Evolutionary conservation across 2,329 filamentous ascomycete genomes (phyloP).

Genomic region (Thermomyces lanuginosus): DNA sequence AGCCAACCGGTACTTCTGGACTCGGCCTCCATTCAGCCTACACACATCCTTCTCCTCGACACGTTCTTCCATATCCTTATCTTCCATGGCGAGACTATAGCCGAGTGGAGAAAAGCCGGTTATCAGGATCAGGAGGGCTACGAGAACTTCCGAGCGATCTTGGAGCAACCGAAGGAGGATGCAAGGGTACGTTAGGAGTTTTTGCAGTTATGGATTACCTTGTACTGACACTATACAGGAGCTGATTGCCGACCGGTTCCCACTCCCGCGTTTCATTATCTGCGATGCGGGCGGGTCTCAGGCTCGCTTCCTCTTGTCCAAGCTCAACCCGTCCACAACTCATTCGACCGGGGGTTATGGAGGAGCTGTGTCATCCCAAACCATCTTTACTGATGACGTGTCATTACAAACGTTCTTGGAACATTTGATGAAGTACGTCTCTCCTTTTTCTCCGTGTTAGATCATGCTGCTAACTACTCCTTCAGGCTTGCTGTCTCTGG

Average conservation of each 20-base stretch:
- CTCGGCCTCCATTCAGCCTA: slow-evolving; percentile 87
- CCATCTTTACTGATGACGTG: slow-evolving; percentile 97
- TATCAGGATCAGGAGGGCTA: slow-evolving; percentile 98
- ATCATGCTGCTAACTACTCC: slow-evolving; percentile 13
- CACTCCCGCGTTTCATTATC: slow-evolving; percentile 94
- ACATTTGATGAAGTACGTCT: slow-evolving; percentile 87
- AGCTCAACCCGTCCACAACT: slow-evolving; percentile 93
- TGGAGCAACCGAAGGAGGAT: slow-evolving; percentile 92
- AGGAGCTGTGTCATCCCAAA: slow-evolving; percentile 79
- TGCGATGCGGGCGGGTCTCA: slow-evolving; percentile 97
- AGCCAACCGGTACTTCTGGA: slow-evolving; percentile 87
- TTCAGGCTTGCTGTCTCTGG: slow-evolving; percentile 35
- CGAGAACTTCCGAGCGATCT: slow-evolving; percentile 76
- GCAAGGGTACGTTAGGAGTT: slow-evolving; percentile 50
- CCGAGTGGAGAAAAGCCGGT: slow-evolving; percentile 93
- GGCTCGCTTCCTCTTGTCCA: slow-evolving; percentile 88
- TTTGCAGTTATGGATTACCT: neutral
- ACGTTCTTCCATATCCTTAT: slow-evolving; percentile 99
- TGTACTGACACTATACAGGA: slow-evolving; percentile 40
- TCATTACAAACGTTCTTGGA: slow-evolving; percentile 99
- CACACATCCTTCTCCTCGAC: slow-evolving; percentile 83
- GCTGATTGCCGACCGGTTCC: slow-evolving; percentile 91
- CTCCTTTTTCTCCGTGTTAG: neutral
- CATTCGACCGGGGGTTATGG: slow-evolving; percentile 89
- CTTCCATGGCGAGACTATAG: slow-evolving; percentile 95